Evolutionary conservation across 257 asterid species (phyloP), one percentile per base, ranked within the genome.

Genomic region (Solanum clarkiae): DNA sequence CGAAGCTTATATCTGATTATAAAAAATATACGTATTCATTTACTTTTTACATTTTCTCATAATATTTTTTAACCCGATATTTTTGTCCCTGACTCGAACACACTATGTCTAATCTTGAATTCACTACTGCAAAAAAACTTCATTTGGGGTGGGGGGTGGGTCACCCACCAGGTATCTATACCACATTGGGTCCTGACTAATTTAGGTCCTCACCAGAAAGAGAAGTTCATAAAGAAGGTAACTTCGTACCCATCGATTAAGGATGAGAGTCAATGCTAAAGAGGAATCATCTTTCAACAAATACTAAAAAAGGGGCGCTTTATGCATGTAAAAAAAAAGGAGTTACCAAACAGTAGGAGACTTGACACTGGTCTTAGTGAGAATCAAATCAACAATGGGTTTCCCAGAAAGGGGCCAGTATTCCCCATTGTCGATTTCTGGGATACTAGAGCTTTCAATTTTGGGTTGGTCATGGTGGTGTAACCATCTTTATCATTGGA

Each of bases 331-430:
- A 5, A 2, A 44, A 45, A 72, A 12, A 13, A 49, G 72, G 42
- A 69, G 22, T 87, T 88, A 90, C 94, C 90, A 90, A 11, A 10
- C 0, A 3, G 36, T 29, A 80, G 32, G 5, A 44, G 57, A 51
- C 15, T 6, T 51, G 72, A 86, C 62, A 47, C 86, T 83, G 22
- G 89, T 40, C 74, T 63, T 84, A 16, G 84, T 3, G 3, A 92
- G 47, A 74, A 86, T 20, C 22, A 88, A 8, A 87, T 85, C 85
- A 72, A 88, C 84, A 60, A 80, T 84, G 0, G 86, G 90, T 54
- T 82, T 83, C 80, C 83, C 88, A 3, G 90, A 80, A 74, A 92
- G 87, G 51, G 88, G 79, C 82, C 79, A 79, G 53, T 75, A 72
- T 8, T 49, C 87, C 40, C 79, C 87, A 5, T 74, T 82, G 26